A percentile compares a stretch with the other conserved stretches of the same genome.
These are phyloP conservation scores for Ceratocystis diversiconidia DNA, from an alignment of 2,329 filamentous ascomycete species.

Conservation along the genomic window DNA sequence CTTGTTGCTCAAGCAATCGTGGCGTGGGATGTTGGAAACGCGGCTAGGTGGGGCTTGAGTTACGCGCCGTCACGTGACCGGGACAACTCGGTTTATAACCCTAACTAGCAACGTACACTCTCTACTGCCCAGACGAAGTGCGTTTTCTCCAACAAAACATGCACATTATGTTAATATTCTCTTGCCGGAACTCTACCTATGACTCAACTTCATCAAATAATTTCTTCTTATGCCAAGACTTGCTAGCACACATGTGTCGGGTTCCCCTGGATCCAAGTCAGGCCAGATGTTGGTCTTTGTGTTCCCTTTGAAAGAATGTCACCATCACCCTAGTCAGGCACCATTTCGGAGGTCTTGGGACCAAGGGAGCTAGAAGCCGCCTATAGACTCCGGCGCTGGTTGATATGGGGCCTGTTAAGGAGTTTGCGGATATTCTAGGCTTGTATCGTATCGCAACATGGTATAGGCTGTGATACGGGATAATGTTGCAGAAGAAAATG, in stretches of 20 bases:
- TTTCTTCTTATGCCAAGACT: not conserved
- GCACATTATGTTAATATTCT: no score
- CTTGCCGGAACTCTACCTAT: not conserved
- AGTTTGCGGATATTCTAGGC: not conserved
- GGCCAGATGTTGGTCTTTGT: slow-evolving; percentile 1
- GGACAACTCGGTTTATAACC: not conserved
- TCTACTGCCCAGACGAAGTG: not conserved
- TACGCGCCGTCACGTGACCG: slow-evolving; percentile 3
- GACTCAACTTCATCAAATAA: not conserved
- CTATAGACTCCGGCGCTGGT: not conserved
- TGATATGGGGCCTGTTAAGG: not conserved
- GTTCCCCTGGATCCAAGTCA: not conserved
- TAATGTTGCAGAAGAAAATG: no score
- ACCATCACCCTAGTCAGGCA: not conserved
- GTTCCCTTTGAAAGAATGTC: not conserved
- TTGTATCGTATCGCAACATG: not conserved
- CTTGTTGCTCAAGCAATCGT: not conserved
- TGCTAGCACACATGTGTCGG: not conserved
- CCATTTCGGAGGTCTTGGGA: not conserved
- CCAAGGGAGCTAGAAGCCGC: no score
- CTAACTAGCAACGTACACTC: not conserved
- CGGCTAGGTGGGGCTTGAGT: not conserved
- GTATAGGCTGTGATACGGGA: no score
- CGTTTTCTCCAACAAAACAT: not conserved
- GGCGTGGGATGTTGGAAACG: not conserved